Evolutionary conservation across 2,329 filamentous ascomycete genomes (phyloP).

Genomic region (Colletotrichum destructivum): DNA sequence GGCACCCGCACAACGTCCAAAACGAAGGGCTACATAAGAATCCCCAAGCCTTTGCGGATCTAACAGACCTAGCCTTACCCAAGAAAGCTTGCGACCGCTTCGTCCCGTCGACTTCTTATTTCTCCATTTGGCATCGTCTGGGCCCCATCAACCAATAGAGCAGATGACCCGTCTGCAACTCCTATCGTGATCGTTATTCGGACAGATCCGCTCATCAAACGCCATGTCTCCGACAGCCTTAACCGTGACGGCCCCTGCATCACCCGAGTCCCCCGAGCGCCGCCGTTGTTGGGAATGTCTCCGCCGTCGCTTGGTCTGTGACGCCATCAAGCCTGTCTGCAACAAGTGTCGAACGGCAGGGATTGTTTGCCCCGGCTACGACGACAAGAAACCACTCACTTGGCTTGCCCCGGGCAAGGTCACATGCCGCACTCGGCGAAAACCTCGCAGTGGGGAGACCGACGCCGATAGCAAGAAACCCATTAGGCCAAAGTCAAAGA

Average conservation of each 20-base stretch:
- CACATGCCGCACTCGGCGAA: conserved; percentile 48
- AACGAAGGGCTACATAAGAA: conserved; percentile 24
- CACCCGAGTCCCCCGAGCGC: conserved; percentile 8
- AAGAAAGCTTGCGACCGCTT: not conserved
- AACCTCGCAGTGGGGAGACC: not conserved
- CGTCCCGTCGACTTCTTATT: conserved; percentile 25
- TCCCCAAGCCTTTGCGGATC: conserved; percentile 18
- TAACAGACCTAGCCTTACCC: not conserved
- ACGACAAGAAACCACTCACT: conserved; percentile 54
- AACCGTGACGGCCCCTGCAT: not conserved
- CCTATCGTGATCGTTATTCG: not conserved
- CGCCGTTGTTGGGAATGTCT: conserved; percentile 60
- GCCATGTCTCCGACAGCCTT: not conserved
- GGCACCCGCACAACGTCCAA: conserved; percentile 13
- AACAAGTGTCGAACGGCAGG: conserved; percentile 52
- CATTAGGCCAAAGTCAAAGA: not conserved
- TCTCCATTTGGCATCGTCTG: conserved; percentile 28
- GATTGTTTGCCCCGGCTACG: conserved; percentile 57
- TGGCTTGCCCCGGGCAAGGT: conserved; percentile 58
- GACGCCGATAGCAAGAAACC: not conserved
- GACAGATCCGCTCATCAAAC: not conserved
- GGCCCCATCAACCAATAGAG: conserved; percentile 5
- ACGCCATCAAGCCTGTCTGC: conserved; percentile 54
- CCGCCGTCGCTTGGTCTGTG: conserved; percentile 58
- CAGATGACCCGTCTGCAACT: conserved; percentile 3